These are phyloP conservation scores for Penicillium crystallinum DNA, from an alignment of 495 filamentous ascomycete genomes.

Conservation along the genomic window DNA sequence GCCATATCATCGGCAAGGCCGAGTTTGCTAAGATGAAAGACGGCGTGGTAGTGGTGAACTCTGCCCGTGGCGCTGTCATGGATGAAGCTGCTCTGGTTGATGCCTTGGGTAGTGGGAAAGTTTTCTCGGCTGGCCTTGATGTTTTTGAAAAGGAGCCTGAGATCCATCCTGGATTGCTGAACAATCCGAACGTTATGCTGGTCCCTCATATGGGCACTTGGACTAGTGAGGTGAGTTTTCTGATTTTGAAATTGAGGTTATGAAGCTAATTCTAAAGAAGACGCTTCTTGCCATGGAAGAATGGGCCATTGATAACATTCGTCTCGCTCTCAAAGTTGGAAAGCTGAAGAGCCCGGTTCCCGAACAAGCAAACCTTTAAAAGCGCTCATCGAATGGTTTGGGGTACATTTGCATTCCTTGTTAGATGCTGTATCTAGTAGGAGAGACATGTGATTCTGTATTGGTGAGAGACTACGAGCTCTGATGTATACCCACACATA, in stretches of 20 bases:
- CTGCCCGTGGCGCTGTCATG: slow-evolving; percentile 63
- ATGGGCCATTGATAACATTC: slow-evolving; percentile 58
- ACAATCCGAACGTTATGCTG: slow-evolving; percentile 56
- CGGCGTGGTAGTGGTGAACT: slow-evolving; percentile 68
- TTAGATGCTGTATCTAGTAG: too few relatives aligned
- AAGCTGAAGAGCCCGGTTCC: slow-evolving; percentile 53
- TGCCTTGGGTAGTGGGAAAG: slow-evolving; percentile 56
- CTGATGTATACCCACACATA: too few relatives aligned
- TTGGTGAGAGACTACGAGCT: too few relatives aligned
- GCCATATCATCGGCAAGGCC: slow-evolving; percentile 57
- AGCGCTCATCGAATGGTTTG: background rate
- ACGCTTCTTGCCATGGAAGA: slow-evolving; percentile 62
- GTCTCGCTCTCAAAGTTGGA: slow-evolving; percentile 48
- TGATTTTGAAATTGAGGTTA: background rate
- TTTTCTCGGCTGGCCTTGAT: slow-evolving; percentile 58
- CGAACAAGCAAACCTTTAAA: slow-evolving; percentile 50
- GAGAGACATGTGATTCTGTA: too few relatives aligned
- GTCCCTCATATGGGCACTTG: slow-evolving; percentile 68
- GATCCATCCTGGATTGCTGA: slow-evolving; percentile 56
- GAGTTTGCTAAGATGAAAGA: slow-evolving; percentile 67
- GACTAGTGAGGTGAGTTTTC: slow-evolving; percentile 53
- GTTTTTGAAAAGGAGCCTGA: slow-evolving; percentile 67
- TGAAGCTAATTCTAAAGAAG: slow-evolving; percentile 24
- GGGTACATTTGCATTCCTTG: too few relatives aligned
- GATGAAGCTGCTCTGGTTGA: slow-evolving; percentile 66